These are phyloP conservation scores for Aspergillus wentii DNA, from an alignment of 495 filamentous ascomycete genomes.

Conservation along the genomic window DNA sequence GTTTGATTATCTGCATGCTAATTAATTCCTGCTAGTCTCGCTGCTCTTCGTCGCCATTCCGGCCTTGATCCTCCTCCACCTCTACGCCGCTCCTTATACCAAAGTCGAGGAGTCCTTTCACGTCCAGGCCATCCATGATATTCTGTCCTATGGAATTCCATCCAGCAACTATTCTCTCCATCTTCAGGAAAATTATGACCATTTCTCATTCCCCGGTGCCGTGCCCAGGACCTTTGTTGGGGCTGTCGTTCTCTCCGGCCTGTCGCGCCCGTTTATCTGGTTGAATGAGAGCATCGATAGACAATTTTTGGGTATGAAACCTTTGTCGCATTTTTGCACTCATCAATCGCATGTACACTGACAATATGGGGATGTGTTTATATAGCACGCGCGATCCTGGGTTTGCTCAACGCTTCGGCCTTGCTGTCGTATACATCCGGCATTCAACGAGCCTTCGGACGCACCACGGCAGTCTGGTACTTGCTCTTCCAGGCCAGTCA, in stretches of 20 bases:
- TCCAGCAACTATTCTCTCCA: slow-evolving; percentile 42
- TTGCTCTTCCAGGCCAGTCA: slow-evolving; percentile 75
- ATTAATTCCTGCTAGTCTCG: slow-evolving; percentile 9
- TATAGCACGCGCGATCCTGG: slow-evolving; percentile 71
- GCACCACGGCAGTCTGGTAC: slow-evolving; percentile 72
- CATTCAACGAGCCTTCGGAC: slow-evolving; percentile 65
- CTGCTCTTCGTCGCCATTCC: slow-evolving; percentile 57
- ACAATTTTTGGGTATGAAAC: slow-evolving; percentile 48
- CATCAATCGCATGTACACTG: too few species aligned
- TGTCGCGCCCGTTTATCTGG: slow-evolving; percentile 58
- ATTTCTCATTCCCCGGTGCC: slow-evolving; percentile 84
- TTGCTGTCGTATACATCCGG: slow-evolving; percentile 60
- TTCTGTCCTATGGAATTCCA: slow-evolving; percentile 74
- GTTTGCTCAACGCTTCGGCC: slow-evolving; percentile 67
- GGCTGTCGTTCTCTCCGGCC: slow-evolving; percentile 62
- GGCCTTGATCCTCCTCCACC: slow-evolving; percentile 65
- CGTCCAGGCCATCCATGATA: slow-evolving; percentile 90
- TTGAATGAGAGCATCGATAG: slow-evolving; percentile 35
- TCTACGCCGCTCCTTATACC: slow-evolving; percentile 80
- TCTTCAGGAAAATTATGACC: slow-evolving; percentile 65
- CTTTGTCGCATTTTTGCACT: too few species aligned
- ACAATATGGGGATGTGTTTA: too few species aligned
- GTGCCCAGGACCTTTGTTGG: slow-evolving; percentile 91
- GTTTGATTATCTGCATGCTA: background rate
- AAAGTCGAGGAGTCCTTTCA: slow-evolving; percentile 99